A percentile compares a stretch with the other conserved stretches of the same genome.
phyloP scores from a whole-genome alignment of 2,329 filamentous ascomycete species.

The Aspergillus sp. region DNA sequence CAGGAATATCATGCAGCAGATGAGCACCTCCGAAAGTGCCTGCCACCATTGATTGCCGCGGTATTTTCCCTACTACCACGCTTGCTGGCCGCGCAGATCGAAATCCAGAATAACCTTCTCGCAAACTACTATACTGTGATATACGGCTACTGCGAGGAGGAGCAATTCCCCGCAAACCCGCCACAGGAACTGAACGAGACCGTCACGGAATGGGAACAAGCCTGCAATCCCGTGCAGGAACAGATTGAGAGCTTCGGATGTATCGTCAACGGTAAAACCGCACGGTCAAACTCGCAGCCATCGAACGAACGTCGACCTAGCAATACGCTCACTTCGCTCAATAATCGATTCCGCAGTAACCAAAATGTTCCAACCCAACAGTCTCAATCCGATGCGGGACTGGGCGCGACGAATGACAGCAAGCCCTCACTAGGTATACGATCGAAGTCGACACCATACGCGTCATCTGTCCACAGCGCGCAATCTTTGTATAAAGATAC shows the following conservation, averaged over 20 bases:
- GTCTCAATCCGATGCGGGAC: constrained; percentile 6
- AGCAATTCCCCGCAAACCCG: constrained; percentile 68
- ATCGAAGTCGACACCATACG: constrained; percentile 24
- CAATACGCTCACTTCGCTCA: constrained; percentile 46
- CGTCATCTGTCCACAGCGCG: constrained; percentile 12
- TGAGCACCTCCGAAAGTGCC: constrained; percentile 67
- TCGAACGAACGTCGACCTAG: constrained; percentile 27
- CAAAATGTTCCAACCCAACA: constrained; percentile 27
- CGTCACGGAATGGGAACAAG: constrained; percentile 63
- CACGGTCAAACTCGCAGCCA: constrained; percentile 10
- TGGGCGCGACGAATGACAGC: constrained; percentile 8
- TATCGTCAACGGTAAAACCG: constrained; percentile 66
- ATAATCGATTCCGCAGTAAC: constrained; percentile 2
- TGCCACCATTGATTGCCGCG: constrained; percentile 70
- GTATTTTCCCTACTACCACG: constrained; percentile 73
- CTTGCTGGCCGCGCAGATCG: constrained; percentile 67
- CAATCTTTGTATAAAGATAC: not conserved
- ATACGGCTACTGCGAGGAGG: constrained; percentile 69
- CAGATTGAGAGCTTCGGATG: constrained; percentile 66
- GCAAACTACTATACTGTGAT: constrained; percentile 76
- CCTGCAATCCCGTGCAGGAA: constrained; percentile 63
- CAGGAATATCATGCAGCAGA: constrained; percentile 75
- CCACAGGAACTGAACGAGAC: constrained; percentile 69
- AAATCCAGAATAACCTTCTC: constrained; percentile 75
- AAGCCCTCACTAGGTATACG: constrained; percentile 13